Evolutionary conservation across 176 grass and related monocot species (phyloP).

Genomic region (Zea mays): Zm-B73-REFERENCE-NAM-5.0 NC_050105.1:126273001-126273500

Average conservation of each 20-base stretch:
- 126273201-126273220: conserved; percentile 47
- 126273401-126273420: conserved; percentile 50
- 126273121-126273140: conserved; percentile 52
- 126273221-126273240: conserved; percentile 52
- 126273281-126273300: conserved; percentile 44
- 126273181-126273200: conserved; percentile 74
- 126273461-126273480: conserved; percentile 37
- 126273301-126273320: conserved; percentile 61
- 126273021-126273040: neutral
- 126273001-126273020: neutral
- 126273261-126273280: conserved; percentile 60
- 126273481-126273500: conserved; percentile 42
- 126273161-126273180: conserved; percentile 65
- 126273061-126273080: too few species aligned
- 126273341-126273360: conserved; percentile 62
- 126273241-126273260: conserved; percentile 66
- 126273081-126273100: conserved; percentile 36
- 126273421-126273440: conserved; percentile 45
- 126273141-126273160: conserved; percentile 52
- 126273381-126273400: conserved; percentile 50
- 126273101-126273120: conserved; percentile 42
- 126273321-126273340: conserved; percentile 63
- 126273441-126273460: conserved; percentile 51
- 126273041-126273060: neutral
- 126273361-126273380: conserved; percentile 55